Percentiles rank a stretch among this genome's conserved stretches.
Conservation (phyloP, 805 yeast species). For the Saccharomycopsis sp. region DNA sequence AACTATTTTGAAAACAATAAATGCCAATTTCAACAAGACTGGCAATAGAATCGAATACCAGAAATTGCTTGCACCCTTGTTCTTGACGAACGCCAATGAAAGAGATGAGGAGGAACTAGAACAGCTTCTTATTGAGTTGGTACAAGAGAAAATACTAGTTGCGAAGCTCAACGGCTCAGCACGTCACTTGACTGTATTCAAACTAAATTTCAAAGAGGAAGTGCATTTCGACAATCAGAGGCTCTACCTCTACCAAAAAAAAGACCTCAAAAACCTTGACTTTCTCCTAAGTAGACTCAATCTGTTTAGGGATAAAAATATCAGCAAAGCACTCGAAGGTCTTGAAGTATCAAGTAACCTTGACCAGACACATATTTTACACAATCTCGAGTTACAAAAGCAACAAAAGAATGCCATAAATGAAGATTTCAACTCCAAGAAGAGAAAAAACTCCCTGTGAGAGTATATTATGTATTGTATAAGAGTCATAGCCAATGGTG, state of each 20-base stretch:
- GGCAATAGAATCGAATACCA: not conserved
- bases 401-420: not conserved
- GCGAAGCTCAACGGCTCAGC: not conserved
- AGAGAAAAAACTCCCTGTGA: not conserved
- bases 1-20: not conserved
- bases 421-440: not conserved
- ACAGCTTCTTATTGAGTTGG: not conserved
- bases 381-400: not conserved
- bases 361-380: not conserved
- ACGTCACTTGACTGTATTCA: not conserved
- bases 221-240: not conserved
- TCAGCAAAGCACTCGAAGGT: not conserved
- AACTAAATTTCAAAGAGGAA: conserved; percentile 1
- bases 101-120: not conserved
- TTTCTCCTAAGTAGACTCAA: not conserved
- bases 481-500: not conserved
- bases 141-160: not conserved
- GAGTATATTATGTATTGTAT: not conserved
- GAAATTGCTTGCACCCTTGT: not conserved
- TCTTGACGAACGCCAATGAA: not conserved
- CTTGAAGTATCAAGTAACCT: not conserved
- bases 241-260: not conserved
- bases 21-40: not conserved
- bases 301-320: not conserved
- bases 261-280: not conserved